A percentile compares a stretch with the other conserved stretches of the same genome.
Conservation (phyloP, 2,329 filamentous ascomycete genomes). For the Ramichloridium luteum region DNA sequence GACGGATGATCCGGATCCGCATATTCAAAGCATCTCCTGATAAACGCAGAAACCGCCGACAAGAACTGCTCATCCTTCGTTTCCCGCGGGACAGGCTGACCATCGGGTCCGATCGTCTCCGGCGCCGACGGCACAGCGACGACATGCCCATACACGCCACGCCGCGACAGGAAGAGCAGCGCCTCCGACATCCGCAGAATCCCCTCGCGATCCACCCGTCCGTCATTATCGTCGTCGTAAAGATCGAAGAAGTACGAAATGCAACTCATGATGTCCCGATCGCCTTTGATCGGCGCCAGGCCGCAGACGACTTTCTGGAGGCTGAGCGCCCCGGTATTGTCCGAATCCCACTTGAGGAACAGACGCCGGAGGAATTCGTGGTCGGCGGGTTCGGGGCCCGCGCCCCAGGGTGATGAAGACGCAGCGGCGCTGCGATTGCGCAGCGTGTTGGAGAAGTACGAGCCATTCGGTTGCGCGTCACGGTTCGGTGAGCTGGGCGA, state of each 20-base stretch:
- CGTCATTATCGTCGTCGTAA: constrained; percentile 86
- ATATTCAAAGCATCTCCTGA: constrained; percentile 92
- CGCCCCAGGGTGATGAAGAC: constrained; percentile 43
- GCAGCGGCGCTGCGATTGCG: constrained; percentile 27
- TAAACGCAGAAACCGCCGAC: constrained; percentile 88
- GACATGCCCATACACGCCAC: constrained; percentile 53
- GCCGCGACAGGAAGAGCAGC: constrained; percentile 77
- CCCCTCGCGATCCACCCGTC: constrained; percentile 85
- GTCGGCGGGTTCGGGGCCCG: constrained; percentile 61
- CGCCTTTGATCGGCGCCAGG: constrained; percentile 81
- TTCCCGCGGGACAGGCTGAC: constrained; percentile 20
- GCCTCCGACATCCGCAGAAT: constrained; percentile 92
- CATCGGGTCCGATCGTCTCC: constrained; percentile 23
- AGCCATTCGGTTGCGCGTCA: constrained; percentile 40
- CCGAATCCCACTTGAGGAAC: constrained; percentile 78
- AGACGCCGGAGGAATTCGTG: constrained; percentile 88
- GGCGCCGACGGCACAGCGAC: constrained; percentile 3
- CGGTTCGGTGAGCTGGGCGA: constrained; percentile 51
- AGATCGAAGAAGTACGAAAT: constrained; percentile 98
- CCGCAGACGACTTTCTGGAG: constrained; percentile 88
- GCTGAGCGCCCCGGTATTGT: constrained; percentile 63
- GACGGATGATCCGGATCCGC: constrained; percentile 65
- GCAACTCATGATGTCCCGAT: constrained; percentile 90
- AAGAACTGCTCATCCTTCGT: constrained; percentile 78
- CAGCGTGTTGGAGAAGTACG: constrained; percentile 42